Evolutionary conservation across 805 yeast genomes (phyloP).

Genomic region (Ogataea paraovalis): DNA sequence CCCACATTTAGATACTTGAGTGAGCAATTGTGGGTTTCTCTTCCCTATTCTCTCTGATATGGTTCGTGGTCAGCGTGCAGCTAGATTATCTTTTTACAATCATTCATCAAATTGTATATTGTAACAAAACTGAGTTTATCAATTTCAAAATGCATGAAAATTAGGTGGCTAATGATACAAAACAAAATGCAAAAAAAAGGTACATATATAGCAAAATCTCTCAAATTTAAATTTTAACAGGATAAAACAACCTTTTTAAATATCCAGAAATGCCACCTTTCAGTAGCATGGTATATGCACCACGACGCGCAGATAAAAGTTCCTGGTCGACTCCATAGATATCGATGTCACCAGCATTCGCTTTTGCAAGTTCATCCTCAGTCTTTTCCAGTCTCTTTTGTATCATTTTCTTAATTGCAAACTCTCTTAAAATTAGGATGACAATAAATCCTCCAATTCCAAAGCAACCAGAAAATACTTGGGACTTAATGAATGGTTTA

Average conservation of each 20-base stretch:
- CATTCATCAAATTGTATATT: too few species aligned
- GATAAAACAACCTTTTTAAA: constrained; percentile 20
- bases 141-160: too few species aligned
- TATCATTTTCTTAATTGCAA: constrained; percentile 40
- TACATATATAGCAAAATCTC: background rate
- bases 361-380: constrained; percentile 7
- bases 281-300: constrained; percentile 16
- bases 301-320: constrained; percentile 8
- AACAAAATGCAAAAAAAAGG: too few species aligned
- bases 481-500: constrained; percentile 54
- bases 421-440: constrained; percentile 45
- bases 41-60: too few species aligned
- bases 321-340: constrained; percentile 3
- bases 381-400: constrained; percentile 12
- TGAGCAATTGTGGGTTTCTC: too few species aligned
- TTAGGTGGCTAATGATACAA: too few species aligned
- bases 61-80: too few species aligned
- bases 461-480: constrained; percentile 57
- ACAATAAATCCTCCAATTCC: constrained; percentile 41
- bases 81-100: too few species aligned
- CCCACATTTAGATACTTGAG: too few species aligned
- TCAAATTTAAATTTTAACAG: constrained; percentile 15
- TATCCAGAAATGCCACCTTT: constrained; percentile 15
- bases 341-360: constrained; percentile 1
- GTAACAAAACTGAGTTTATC: too few species aligned